Conservation (phyloP, 139 green algal species). For the Edaphochlamys debaryana region DNA sequence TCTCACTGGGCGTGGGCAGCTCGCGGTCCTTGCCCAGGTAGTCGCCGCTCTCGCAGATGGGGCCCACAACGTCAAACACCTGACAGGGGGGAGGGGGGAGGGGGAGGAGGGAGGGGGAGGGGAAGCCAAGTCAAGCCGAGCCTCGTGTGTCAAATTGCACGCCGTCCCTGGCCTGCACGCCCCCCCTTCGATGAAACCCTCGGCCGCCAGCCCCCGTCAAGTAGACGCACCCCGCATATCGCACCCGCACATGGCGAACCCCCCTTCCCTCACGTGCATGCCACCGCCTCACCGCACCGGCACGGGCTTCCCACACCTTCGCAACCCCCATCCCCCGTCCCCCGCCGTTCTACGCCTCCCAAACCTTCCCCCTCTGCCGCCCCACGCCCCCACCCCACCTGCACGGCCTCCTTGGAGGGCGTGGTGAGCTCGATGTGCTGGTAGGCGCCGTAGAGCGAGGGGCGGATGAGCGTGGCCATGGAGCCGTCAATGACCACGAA, state of each 20-base stretch:
- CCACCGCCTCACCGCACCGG: too few relatives aligned
- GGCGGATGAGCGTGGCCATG: conserved; percentile 96
- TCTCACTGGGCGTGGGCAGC: conserved; percentile 71
- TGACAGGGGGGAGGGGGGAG: conserved; percentile 16
- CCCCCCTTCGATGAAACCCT: too few relatives aligned
- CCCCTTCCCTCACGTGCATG: too few relatives aligned
- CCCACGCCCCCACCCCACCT: conserved; percentile 40
- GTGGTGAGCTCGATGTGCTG: conserved; percentile 97
- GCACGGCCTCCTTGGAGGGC: conserved; percentile 55
- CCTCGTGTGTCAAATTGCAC: too few relatives aligned
- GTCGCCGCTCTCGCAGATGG: conserved; percentile 97
- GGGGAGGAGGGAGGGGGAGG: not conserved
- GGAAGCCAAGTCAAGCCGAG: not conserved
- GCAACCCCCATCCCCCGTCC: too few relatives aligned
- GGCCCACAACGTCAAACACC: conserved; percentile 93
- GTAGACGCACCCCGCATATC: too few relatives aligned
- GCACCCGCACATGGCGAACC: too few relatives aligned
- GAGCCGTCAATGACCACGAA: conserved; percentile 97
- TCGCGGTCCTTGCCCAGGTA: conserved; percentile 94
- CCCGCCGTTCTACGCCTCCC: too few relatives aligned
- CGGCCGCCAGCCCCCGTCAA: too few relatives aligned
- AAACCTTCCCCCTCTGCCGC: too few relatives aligned
- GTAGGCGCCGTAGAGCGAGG: conserved; percentile 91
- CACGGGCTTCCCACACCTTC: too few relatives aligned
- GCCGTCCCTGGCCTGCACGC: too few relatives aligned